phyloP scores from a whole-genome alignment of 495 filamentous ascomycete species.

The Schizothecium vesticola region DNA sequence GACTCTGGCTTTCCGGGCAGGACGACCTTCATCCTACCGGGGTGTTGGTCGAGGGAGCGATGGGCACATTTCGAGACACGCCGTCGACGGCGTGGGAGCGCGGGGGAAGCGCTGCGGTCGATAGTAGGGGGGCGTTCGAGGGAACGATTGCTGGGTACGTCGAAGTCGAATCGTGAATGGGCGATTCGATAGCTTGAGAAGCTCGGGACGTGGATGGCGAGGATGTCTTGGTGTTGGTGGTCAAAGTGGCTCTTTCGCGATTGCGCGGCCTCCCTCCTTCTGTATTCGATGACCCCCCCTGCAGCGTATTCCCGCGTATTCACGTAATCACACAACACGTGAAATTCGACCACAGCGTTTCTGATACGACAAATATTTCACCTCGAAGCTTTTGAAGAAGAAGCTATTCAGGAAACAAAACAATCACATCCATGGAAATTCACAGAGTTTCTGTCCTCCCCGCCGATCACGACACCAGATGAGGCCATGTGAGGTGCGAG shows the following conservation, averaged over 20 bases:
- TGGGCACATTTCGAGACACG: slow-evolving; percentile 12
- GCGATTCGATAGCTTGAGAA: background rate
- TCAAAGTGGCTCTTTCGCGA: slow-evolving; percentile 1
- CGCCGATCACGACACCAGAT: background rate
- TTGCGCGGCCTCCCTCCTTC: background rate
- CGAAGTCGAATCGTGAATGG: background rate
- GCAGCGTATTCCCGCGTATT: background rate
- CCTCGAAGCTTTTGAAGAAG: background rate
- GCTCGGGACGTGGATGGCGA: background rate
- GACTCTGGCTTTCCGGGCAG: slow-evolving; percentile 87
- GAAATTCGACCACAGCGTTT: background rate
- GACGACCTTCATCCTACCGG: slow-evolving; percentile 59
- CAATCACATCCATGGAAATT: background rate
- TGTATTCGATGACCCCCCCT: background rate
- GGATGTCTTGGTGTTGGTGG: background rate
- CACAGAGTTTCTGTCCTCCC: background rate
- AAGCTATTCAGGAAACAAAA: background rate
- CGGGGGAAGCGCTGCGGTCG: background rate
- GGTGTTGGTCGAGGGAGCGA: background rate
- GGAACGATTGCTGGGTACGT: background rate
- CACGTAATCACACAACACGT: background rate
- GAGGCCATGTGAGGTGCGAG: background rate
- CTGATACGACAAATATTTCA: background rate
- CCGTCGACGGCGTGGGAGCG: background rate
- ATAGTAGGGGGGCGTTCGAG: background rate